These are phyloP conservation scores for Conringia planisiliqua DNA, from an alignment of 345 rosid genomes.

Conservation along the genomic window DNA sequence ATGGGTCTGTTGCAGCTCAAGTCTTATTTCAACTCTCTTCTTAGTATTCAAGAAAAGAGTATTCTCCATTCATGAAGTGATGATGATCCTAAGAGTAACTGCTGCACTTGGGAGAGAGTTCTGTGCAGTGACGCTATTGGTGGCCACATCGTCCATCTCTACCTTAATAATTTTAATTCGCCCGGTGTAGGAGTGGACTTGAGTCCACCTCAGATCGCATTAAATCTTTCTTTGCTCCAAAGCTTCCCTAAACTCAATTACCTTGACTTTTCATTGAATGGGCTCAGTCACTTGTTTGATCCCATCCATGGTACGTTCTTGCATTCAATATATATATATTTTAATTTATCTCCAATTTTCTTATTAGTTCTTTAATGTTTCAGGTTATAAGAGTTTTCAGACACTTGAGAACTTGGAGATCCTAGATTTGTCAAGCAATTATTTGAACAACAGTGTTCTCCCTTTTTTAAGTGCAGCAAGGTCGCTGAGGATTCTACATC, in stretches of 20 bases:
- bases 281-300: neutral
- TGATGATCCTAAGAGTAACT: neutral
- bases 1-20: neutral
- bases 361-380: neutral
- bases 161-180: neutral
- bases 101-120: neutral
- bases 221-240: neutral
- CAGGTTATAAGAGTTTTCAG: constrained; percentile 8
- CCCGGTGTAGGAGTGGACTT: no score
- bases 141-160: neutral
- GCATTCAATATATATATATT: no score
- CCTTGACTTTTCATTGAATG: neutral
- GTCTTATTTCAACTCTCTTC: neutral
- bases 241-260: constrained; percentile 3
- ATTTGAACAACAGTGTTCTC: neutral
- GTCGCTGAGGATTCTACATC: neutral
- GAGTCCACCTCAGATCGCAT: no score
- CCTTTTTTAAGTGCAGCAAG: neutral
- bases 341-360: neutral
- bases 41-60: neutral
- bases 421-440: neutral
- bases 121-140: neutral
- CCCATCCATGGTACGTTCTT: neutral
- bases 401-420: neutral
- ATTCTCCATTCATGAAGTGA: neutral